Percentiles rank a stretch among this genome's conserved stretches.
Evolutionary conservation across 1,284 basidiomycete species (phyloP).

Genomic region (Somion occarium): DNA sequence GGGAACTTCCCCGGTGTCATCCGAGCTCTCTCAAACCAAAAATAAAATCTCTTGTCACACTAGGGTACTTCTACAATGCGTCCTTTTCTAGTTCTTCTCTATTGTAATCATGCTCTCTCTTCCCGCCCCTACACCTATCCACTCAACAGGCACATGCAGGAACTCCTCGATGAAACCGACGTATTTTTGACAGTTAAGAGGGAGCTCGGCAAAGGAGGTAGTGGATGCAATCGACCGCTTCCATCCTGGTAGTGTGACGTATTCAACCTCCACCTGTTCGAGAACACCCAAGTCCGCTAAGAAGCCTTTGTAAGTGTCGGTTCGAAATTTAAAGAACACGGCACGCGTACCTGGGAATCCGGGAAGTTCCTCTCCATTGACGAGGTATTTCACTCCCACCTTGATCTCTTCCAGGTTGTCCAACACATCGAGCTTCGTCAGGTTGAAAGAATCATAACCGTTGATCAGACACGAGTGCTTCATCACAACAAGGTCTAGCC

Average conservation of each 20-base stretch:
- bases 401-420: slow-evolving; percentile 88
- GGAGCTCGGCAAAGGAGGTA: slow-evolving; percentile 74
- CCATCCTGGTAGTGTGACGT: slow-evolving; percentile 94
- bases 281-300: slow-evolving; percentile 84
- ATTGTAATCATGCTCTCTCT: slow-evolving; percentile 74
- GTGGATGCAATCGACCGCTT: slow-evolving; percentile 70
- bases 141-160: slow-evolving; percentile 79
- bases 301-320: background rate
- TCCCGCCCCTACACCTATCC: slow-evolving; percentile 89
- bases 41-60: no score
- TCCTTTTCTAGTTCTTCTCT: slow-evolving; percentile 1
- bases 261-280: slow-evolving; percentile 80
- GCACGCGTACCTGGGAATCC: slow-evolving; percentile 78
- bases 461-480: slow-evolving; percentile 93
- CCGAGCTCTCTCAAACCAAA: no score
- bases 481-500: slow-evolving; percentile 96
- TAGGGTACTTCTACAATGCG: background rate
- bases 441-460: slow-evolving; percentile 90
- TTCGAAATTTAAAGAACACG: background rate
- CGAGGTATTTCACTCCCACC: slow-evolving; percentile 77
- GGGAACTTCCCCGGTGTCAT: background rate
- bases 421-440: slow-evolving; percentile 95
- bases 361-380: slow-evolving; percentile 73
- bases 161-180: slow-evolving; percentile 85
- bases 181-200: slow-evolving; percentile 85